Evolutionary conservation across 768 basidiomycete genomes (phyloP).

Genomic region (Panaeolus cyanescens): DNA sequence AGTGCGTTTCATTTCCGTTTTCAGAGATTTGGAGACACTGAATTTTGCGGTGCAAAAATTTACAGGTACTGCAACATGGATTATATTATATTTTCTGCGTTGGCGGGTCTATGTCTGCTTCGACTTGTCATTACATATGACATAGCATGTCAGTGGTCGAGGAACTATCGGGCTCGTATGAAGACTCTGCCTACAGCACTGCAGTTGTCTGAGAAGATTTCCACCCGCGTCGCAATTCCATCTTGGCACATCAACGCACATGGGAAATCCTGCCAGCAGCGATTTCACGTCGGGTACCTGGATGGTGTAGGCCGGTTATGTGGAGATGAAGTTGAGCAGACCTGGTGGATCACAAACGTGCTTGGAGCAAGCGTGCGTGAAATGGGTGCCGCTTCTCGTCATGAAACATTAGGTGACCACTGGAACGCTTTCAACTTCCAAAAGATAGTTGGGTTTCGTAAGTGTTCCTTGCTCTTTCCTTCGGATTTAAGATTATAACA

Average conservation of each 20-base stretch:
- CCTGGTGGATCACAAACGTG: constrained; percentile 35
- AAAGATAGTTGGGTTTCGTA: constrained; percentile 24
- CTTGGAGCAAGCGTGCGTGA: constrained; percentile 31
- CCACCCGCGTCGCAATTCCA: constrained; percentile 26
- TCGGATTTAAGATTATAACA: too few relatives aligned
- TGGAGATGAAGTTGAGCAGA: constrained; percentile 36
- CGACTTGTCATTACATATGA: constrained; percentile 13
- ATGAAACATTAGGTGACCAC: constrained; percentile 38
- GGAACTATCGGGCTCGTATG: not conserved
- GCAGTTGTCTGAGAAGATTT: not conserved
- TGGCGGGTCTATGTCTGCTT: not conserved
- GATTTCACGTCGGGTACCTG: constrained; percentile 30
- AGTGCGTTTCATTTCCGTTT: constrained; percentile 6
- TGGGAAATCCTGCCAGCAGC: constrained; percentile 22
- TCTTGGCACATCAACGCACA: too few relatives aligned
- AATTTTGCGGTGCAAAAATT: too few relatives aligned
- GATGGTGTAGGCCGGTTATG: constrained; percentile 23
- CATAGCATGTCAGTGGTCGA: constrained; percentile 18
- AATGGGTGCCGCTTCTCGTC: constrained; percentile 33
- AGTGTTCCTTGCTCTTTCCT: not conserved
- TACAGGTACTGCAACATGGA: constrained; percentile 18
- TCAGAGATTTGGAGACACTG: too few relatives aligned
- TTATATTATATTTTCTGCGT: constrained; percentile 9
- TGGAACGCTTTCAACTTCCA: constrained; percentile 34
- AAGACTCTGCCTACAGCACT: constrained; percentile 7